Percentiles rank a stretch among this genome's conserved stretches.
Evolutionary conservation across 2,329 filamentous ascomycete genomes (phyloP).

Genomic region (Hawksworthiomyces lignivorus): DNA sequence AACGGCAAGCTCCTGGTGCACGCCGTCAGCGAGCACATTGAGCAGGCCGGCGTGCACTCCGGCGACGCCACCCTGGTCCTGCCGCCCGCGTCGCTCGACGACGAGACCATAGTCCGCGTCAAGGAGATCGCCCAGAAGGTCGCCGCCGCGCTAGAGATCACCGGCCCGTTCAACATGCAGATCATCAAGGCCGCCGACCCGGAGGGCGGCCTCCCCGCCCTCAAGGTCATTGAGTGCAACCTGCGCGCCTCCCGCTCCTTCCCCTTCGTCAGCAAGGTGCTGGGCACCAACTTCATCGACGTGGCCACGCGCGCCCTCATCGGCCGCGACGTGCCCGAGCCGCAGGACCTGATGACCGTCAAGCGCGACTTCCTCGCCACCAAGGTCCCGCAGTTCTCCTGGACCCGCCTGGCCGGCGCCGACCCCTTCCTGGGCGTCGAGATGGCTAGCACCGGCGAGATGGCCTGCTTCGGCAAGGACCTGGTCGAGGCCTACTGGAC

Average conservation of each 20-base stretch:
- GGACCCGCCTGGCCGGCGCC: slow-evolving; percentile 94
- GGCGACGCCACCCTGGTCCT: slow-evolving; percentile 93
- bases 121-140: slow-evolving; percentile 97
- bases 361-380: slow-evolving; percentile 91
- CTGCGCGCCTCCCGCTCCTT: slow-evolving; percentile 93
- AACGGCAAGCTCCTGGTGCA: slow-evolving; percentile 82
- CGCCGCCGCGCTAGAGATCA: slow-evolving; percentile 93
- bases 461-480: slow-evolving; percentile 96
- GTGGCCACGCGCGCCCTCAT: slow-evolving; percentile 90
- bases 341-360: slow-evolving; percentile 78
- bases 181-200: slow-evolving; percentile 98
- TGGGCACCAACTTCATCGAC: slow-evolving; percentile 95
- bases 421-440: slow-evolving; percentile 97
- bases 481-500: slow-evolving; percentile 97
- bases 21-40: slow-evolving; percentile 90
- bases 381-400: slow-evolving; percentile 98
- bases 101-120: slow-evolving; percentile 70
- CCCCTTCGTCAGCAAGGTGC: slow-evolving; percentile 97
- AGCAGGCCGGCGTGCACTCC: slow-evolving; percentile 96
- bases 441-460: slow-evolving; percentile 95
- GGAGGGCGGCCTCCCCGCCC: slow-evolving; percentile 66
- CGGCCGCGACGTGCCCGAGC: slow-evolving; percentile 68
- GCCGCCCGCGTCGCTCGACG: slow-evolving; percentile 73
- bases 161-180: slow-evolving; percentile 99
- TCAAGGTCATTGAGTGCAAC: slow-evolving; percentile 99